These are phyloP conservation scores for Podaxis carcinomalis DNA, from an alignment of 768 basidiomycete genomes.

Conservation along the genomic window DNA sequence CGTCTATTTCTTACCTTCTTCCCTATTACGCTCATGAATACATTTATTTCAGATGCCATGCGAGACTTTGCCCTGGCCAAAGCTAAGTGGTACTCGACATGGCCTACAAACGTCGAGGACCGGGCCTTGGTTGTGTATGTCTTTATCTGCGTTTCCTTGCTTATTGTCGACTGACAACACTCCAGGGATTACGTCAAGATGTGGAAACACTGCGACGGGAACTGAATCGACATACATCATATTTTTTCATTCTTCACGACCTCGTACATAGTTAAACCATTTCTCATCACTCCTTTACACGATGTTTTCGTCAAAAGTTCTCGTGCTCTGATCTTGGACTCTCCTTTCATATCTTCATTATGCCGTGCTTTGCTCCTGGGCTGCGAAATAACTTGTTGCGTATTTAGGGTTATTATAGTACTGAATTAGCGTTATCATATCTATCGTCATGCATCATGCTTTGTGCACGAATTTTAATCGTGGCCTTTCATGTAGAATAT, in stretches of 20 bases:
- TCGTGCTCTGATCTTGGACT: conserved; percentile 6
- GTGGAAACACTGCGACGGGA: conserved; percentile 46
- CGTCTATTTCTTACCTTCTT: conserved; percentile 16
- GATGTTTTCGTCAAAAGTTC: background rate
- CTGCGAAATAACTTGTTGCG: background rate
- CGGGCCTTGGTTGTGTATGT: conserved; percentile 70
- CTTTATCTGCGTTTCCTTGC: background rate
- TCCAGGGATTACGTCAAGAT: conserved; percentile 52
- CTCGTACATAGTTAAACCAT: background rate
- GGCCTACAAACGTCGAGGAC: conserved; percentile 59
- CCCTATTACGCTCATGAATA: background rate
- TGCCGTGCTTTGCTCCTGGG: background rate
- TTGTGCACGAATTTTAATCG: background rate
- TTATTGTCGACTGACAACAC: background rate
- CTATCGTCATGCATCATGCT: background rate
- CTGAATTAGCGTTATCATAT: background rate
- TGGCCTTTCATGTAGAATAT: too few relatives aligned
- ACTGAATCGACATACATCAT: background rate
- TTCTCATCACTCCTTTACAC: background rate
- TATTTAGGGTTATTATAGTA: background rate
- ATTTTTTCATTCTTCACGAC: background rate
- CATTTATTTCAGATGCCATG: conserved; percentile 45
- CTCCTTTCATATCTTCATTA: background rate
- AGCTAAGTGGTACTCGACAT: conserved; percentile 66
- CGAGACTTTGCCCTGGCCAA: conserved; percentile 55